These are phyloP conservation scores for Scenedesmus sp. DNA, from an alignment of 163 green algal species.

Conservation along the genomic window DNA sequence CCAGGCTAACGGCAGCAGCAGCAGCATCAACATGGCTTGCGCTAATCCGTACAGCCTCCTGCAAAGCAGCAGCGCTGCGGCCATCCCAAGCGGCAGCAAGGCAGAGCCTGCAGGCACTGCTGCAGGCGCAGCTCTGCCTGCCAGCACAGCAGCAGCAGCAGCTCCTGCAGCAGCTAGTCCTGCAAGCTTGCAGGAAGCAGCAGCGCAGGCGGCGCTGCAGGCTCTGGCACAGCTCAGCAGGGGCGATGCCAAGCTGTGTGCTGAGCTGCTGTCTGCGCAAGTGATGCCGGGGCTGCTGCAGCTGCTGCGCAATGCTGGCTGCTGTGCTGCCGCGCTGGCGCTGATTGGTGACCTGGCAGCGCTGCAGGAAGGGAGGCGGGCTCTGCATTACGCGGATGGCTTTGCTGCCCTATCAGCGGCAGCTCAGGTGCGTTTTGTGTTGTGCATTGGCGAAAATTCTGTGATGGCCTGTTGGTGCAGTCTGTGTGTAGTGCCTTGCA, in stretches of 20 bases:
- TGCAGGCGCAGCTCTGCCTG: not conserved
- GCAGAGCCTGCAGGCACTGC: not conserved
- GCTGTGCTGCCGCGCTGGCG: not conserved
- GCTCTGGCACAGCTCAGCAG: not conserved
- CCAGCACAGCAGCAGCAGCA: not conserved
- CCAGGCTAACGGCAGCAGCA: not conserved
- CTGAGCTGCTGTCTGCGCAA: slow-evolving; percentile 17
- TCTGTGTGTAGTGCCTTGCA: not conserved
- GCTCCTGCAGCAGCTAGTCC: not conserved
- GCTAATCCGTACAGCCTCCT: not conserved
- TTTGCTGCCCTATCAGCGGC: not conserved
- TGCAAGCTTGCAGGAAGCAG: slow-evolving; percentile 8
- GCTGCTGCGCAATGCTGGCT: slow-evolving; percentile 1
- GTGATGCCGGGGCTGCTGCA: slow-evolving; percentile 16
- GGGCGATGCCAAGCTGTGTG: slow-evolving; percentile 20
- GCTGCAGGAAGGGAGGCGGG: slow-evolving; percentile 37
- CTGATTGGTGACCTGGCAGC: slow-evolving; percentile 36
- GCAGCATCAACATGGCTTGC: not conserved
- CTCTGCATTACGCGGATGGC: slow-evolving; percentile 11
- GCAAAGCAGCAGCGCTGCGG: not conserved
- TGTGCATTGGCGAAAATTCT: not conserved
- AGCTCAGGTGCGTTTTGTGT: not conserved
- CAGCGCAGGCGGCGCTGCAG: slow-evolving; percentile 19
- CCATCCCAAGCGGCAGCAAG: not conserved
- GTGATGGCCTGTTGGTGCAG: not conserved